Percentiles rank a stretch among this genome's conserved stretches.
phyloP scores from a whole-genome alignment of 345 rosid species.

The Eucalyptus sideroxylon region DNA sequence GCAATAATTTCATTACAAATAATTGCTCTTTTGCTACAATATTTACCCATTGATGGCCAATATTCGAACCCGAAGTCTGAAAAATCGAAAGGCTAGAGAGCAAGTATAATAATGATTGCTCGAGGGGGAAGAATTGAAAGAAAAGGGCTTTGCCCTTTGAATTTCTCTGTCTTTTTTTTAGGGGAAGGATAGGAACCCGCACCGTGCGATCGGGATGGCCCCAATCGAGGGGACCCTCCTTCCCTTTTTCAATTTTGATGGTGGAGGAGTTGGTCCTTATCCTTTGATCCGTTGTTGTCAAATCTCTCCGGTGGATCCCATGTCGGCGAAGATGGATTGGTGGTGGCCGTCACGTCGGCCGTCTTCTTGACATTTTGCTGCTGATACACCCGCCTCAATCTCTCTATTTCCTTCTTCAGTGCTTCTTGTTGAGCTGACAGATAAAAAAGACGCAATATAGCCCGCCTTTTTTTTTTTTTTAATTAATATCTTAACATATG shows the following conservation, averaged over 20 bases:
- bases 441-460: neutral
- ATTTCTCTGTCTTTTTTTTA: neutral
- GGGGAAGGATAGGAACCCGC: neutral
- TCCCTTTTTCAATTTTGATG: neutral
- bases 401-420: slow-evolving; percentile 56
- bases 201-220: neutral
- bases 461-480: neutral
- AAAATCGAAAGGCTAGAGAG: neutral
- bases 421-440: slow-evolving; percentile 65
- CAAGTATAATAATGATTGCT: neutral
- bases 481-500: neutral
- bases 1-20: neutral
- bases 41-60: neutral
- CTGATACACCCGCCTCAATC: slow-evolving; percentile 42
- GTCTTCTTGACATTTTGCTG: slow-evolving; percentile 11
- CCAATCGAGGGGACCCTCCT: neutral
- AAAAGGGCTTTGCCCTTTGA: neutral
- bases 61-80: neutral
- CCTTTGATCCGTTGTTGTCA: neutral
- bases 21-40: neutral
- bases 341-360: neutral
- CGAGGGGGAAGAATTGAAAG: neutral
- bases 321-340: neutral
- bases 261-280: neutral
- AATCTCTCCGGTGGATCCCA: neutral